Percentiles rank a stretch among this genome's conserved stretches.
phyloP scores from a whole-genome alignment of 257 asterid genomes.

The Mitragyna speciosa region DNA sequence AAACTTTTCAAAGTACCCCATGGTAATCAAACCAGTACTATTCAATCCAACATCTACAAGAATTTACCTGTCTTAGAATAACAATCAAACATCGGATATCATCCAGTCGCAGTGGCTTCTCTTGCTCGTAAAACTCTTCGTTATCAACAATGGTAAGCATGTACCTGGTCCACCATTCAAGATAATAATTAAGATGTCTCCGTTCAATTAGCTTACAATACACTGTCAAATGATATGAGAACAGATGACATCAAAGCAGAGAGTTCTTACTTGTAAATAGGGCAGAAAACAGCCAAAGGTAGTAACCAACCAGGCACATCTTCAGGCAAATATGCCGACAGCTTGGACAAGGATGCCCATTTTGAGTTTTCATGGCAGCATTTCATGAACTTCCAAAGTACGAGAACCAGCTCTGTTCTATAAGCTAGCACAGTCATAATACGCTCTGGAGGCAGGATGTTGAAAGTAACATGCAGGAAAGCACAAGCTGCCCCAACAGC shows the following conservation, averaged over 20 bases:
- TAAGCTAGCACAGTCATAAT: slow-evolving; percentile 89
- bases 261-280: slow-evolving; percentile 78
- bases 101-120: slow-evolving; percentile 76
- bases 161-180: slow-evolving; percentile 58
- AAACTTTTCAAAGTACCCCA: not conserved
- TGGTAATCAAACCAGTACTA: not conserved
- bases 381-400: slow-evolving; percentile 85
- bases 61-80: slow-evolving; percentile 81
- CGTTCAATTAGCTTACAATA: slow-evolving; percentile 19
- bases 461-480: slow-evolving; percentile 73
- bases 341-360: slow-evolving; percentile 76
- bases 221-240: slow-evolving; percentile 13
- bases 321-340: slow-evolving; percentile 62
- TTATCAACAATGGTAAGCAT: slow-evolving; percentile 92
- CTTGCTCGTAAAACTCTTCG: slow-evolving; percentile 95
- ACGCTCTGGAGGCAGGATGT: slow-evolving; percentile 77
- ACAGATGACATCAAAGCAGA: slow-evolving; percentile 16
- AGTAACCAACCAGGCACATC: slow-evolving; percentile 84
- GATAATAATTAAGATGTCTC: slow-evolving; percentile 20
- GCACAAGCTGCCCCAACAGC: slow-evolving; percentile 89
- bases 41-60: slow-evolving; percentile 8
- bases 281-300: slow-evolving; percentile 93
- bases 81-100: slow-evolving; percentile 81
- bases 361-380: slow-evolving; percentile 69
- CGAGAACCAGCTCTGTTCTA: slow-evolving; percentile 86